These are phyloP conservation scores for Metschnikowia proteae DNA, from an alignment of 805 yeast species.

Conservation along the genomic window DNA sequence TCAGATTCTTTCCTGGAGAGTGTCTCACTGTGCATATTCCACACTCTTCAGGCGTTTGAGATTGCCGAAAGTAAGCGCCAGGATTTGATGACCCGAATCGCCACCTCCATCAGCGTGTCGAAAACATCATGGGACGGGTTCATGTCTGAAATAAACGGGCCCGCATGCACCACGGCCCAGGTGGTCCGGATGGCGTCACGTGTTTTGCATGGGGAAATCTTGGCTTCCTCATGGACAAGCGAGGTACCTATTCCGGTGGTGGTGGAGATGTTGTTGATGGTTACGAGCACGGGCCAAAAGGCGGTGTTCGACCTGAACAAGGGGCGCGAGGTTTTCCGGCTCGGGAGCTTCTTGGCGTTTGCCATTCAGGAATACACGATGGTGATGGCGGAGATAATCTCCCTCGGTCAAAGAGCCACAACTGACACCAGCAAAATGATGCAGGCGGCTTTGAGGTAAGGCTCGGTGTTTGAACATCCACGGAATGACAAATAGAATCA, in stretches of 20 bases:
- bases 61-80: background rate
- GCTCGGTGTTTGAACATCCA: too few species aligned
- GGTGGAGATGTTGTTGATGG: background rate
- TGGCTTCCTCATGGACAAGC: background rate
- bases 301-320: constrained; percentile 3
- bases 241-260: background rate
- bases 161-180: background rate
- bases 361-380: background rate
- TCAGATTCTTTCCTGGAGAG: background rate
- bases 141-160: background rate
- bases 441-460: background rate
- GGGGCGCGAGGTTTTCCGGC: background rate
- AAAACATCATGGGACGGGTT: background rate
- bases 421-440: background rate
- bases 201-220: background rate
- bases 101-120: background rate
- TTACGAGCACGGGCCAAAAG: constrained; percentile 4
- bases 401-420: background rate
- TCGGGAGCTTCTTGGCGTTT: constrained; percentile 1
- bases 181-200: background rate
- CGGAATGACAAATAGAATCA: too few species aligned
- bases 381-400: background rate
- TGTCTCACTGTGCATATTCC: background rate
- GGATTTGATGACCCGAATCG: background rate
- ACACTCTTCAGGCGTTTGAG: background rate